A percentile compares a stretch with the other conserved stretches of the same genome.
Evolutionary conservation across 768 basidiomycete genomes (phyloP).

Genomic region (Lyophyllum shimeji): DNA sequence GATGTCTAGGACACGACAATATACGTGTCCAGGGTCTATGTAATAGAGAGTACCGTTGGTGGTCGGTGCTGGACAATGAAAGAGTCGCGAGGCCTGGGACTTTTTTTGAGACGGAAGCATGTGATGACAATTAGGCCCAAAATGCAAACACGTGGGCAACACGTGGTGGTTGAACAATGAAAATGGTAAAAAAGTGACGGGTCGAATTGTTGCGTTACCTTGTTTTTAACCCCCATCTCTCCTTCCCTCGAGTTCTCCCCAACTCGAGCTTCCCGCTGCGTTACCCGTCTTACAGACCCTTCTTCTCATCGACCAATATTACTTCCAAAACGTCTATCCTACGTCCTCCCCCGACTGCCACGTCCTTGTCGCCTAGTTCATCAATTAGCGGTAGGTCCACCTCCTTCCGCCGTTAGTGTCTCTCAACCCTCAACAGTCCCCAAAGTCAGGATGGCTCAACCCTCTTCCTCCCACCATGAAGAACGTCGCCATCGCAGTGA

Average conservation of each 20-base stretch:
- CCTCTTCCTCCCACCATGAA: slow-evolving; percentile 78
- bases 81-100: background rate
- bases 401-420: slow-evolving; percentile 5
- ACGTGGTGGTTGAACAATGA: slow-evolving; percentile 52
- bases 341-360: slow-evolving; percentile 50
- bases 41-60: too few relatives aligned
- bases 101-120: slow-evolving; percentile 18
- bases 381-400: slow-evolving; percentile 46
- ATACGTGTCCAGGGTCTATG: too few relatives aligned
- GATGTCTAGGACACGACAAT: background rate
- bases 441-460: slow-evolving; percentile 85
- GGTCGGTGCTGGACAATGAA: background rate
- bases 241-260: slow-evolving; percentile 10
- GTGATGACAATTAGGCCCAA: slow-evolving; percentile 22
- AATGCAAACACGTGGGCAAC: slow-evolving; percentile 29
- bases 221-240: slow-evolving; percentile 29
- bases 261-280: slow-evolving; percentile 21
- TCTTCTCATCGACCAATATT: slow-evolving; percentile 30
- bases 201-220: slow-evolving; percentile 14
- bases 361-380: slow-evolving; percentile 76
- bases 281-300: slow-evolving; percentile 17
- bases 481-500: slow-evolving; percentile 55
- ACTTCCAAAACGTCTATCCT: slow-evolving; percentile 65
- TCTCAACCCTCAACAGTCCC: slow-evolving; percentile 11
- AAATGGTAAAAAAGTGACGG: slow-evolving; percentile 35